phyloP scores from a whole-genome alignment of 163 green algal species.

The Scenedesmus sp. region DNA sequence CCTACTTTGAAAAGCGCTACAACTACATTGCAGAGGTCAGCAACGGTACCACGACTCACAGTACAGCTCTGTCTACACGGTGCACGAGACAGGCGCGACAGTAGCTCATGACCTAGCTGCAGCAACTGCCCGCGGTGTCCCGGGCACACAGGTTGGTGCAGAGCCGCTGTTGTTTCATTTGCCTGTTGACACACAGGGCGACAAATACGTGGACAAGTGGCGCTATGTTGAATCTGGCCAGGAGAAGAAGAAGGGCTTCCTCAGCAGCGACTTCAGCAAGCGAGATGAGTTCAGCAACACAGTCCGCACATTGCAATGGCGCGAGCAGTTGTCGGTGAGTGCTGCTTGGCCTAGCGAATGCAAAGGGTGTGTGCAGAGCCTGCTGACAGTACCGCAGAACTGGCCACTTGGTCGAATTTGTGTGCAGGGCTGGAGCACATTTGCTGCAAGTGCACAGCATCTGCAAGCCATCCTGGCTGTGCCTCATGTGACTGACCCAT shows the following conservation, averaged over 20 bases:
- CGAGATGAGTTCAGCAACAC: slow-evolving; percentile 90
- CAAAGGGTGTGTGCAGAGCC: neutral
- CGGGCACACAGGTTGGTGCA: neutral
- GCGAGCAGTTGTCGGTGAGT: slow-evolving; percentile 82
- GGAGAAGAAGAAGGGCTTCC: slow-evolving; percentile 87
- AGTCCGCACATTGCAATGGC: slow-evolving; percentile 88
- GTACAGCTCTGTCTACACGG: neutral
- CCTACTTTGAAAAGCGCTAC: slow-evolving; percentile 90
- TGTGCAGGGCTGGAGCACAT: neutral
- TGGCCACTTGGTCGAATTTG: too few species aligned
- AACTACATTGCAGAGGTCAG: slow-evolving; percentile 79
- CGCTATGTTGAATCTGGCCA: slow-evolving; percentile 78
- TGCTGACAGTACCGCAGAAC: neutral
- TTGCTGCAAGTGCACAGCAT: neutral
- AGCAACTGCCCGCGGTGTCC: neutral
- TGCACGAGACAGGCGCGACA: neutral
- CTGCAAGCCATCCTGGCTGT: neutral
- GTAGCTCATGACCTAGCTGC: neutral
- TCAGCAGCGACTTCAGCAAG: slow-evolving; percentile 86
- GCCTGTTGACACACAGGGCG: slow-evolving; percentile 62
- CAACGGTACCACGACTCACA: neutral
- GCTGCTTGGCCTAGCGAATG: neutral
- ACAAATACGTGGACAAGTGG: slow-evolving; percentile 81
- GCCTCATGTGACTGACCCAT: neutral
- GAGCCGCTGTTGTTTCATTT: neutral